Evolutionary conservation across 1,284 basidiomycete species (phyloP).

Genomic region (Leucocoprinus gongylophorus): DNA sequence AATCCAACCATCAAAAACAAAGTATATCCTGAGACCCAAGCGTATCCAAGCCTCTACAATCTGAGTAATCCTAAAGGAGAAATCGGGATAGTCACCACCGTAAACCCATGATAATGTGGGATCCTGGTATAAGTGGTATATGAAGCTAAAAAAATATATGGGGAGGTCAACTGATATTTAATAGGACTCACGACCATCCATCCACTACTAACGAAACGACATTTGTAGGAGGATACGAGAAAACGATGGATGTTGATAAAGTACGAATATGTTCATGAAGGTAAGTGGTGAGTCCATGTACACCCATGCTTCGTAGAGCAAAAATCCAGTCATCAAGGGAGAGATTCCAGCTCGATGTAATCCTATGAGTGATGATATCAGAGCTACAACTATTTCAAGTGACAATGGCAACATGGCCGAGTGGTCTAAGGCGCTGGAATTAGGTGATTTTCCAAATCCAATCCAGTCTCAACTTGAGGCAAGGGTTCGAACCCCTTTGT

Average conservation of each 20-base stretch:
- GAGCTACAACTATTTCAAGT: no score
- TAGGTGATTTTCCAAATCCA: conserved; percentile 24
- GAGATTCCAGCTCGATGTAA: neutral
- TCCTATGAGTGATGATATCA: no score
- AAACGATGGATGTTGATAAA: conserved; percentile 46
- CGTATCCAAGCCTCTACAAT: conserved; percentile 66
- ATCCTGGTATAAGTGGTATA: conserved; percentile 63
- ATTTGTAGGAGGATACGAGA: conserved; percentile 25
- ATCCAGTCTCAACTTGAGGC: conserved; percentile 35
- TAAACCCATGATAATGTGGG: conserved; percentile 75
- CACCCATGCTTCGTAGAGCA: conserved; percentile 51
- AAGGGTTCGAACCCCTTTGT: conserved; percentile 39
- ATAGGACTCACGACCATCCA: conserved; percentile 76
- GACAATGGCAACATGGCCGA: conserved; percentile 46
- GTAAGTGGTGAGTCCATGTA: conserved; percentile 75
- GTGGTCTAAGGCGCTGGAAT: conserved; percentile 50
- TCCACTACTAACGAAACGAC: conserved; percentile 60
- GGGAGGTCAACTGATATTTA: neutral
- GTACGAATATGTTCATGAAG: conserved; percentile 64
- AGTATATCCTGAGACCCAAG: conserved; percentile 69
- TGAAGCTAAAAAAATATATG: conserved; percentile 49
- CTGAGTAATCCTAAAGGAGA: conserved; percentile 43
- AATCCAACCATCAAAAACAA: conserved; percentile 87
- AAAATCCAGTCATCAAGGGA: no score
- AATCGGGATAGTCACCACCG: conserved; percentile 73